These are phyloP conservation scores for Aspergillus saccharolyticus DNA, from an alignment of 495 filamentous ascomycete genomes.

Conservation along the genomic window DNA sequence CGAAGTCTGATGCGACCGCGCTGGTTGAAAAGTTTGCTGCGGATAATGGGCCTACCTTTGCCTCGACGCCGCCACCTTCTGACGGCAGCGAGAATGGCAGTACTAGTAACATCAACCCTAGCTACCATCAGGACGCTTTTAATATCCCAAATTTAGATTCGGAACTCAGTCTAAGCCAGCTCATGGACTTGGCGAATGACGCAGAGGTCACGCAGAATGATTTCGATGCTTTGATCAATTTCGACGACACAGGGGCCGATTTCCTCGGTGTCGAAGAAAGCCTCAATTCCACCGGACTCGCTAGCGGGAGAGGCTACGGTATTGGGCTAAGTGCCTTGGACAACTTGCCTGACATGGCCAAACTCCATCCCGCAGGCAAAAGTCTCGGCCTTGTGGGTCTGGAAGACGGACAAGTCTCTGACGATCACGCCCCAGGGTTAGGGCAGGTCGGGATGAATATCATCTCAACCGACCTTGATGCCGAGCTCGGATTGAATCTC, in stretches of 20 bases:
- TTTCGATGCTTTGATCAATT: constrained; percentile 47
- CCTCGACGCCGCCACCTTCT: constrained; percentile 41
- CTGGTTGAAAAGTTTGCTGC: constrained; percentile 15
- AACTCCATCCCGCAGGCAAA: constrained; percentile 31
- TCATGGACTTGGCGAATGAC: constrained; percentile 45
- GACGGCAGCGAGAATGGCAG: constrained; percentile 45
- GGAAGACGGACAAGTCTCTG: constrained; percentile 10
- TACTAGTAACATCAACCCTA: constrained; percentile 39
- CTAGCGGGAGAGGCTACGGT: constrained; percentile 14
- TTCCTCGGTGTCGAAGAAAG: constrained; percentile 32
- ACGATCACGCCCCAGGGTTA: constrained; percentile 14
- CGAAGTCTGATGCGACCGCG: constrained; percentile 20
- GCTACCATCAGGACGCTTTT: constrained; percentile 29
- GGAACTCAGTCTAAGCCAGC: constrained; percentile 39
- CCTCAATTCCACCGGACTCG: constrained; percentile 7
- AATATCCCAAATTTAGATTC: constrained; percentile 32
- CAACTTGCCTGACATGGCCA: constrained; percentile 24
- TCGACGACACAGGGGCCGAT: constrained; percentile 40
- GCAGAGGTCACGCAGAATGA: constrained; percentile 48
- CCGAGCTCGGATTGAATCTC: constrained; percentile 30
- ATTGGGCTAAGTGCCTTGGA: constrained; percentile 23
- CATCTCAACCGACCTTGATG: constrained; percentile 25
- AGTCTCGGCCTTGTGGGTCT: constrained; percentile 24
- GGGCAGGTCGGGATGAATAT: constrained; percentile 13
- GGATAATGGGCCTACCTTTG: constrained; percentile 25